Percentiles rank a stretch among this genome's conserved stretches.
Evolutionary conservation across 164 flowering plant genomes (phyloP).

Genomic region (Paratinospora sagittata): DNA sequence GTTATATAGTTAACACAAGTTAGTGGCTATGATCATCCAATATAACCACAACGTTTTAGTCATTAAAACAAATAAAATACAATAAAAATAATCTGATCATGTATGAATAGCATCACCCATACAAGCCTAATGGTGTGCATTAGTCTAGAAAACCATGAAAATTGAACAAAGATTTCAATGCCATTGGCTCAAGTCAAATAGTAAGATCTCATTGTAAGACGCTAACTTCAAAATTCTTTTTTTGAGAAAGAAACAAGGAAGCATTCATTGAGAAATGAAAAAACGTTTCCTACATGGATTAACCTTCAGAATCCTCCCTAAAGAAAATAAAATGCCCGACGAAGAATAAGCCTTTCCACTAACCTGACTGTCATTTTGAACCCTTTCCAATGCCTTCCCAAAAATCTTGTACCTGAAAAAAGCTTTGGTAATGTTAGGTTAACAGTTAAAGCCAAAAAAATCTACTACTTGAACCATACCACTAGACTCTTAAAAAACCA

Average conservation of each 20-base stretch:
- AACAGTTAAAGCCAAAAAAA: neutral
- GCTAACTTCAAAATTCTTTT: neutral
- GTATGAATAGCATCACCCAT: no score
- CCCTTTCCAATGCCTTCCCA: conserved; percentile 64
- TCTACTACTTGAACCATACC: neutral
- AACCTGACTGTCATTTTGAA: conserved; percentile 85
- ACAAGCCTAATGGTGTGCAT: no score
- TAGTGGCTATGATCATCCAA: no score
- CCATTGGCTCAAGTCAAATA: neutral
- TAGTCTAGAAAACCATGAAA: no score
- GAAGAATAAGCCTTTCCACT: conserved; percentile 15
- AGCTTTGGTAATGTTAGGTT: neutral
- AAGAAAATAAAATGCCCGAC: neutral
- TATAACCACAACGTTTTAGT: no score
- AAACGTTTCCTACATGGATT: no score
- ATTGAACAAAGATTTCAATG: neutral
- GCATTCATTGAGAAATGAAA: no score
- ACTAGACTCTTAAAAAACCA: neutral
- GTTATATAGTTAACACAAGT: no score
- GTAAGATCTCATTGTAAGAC: neutral
- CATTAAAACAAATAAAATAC: no score
- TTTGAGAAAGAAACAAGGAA: no score
- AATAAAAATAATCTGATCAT: no score
- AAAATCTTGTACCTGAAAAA: conserved; percentile 77
- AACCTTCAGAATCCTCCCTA: neutral